These are phyloP conservation scores for Coprinopsis strossmayeri DNA, from an alignment of 768 basidiomycete genomes.

Conservation along the genomic window DNA sequence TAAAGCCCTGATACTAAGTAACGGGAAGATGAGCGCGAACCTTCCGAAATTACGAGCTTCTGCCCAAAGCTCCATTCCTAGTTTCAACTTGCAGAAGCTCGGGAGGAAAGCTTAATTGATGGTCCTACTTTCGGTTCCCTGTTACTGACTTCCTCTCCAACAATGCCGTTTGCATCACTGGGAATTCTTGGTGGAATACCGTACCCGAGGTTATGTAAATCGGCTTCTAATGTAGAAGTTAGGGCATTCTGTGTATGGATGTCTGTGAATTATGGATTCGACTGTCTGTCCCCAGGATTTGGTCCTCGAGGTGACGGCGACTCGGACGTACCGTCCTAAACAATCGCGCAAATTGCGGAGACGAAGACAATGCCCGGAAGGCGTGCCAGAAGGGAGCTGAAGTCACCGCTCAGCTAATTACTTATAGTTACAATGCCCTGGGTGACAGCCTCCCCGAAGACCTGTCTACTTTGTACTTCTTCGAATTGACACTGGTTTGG, in stretches of 20 bases:
- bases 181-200: slow-evolving; percentile 1
- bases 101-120: background rate
- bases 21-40: background rate
- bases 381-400: no score
- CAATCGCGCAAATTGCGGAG: no score
- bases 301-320: no score
- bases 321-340: no score
- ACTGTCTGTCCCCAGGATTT: no score
- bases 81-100: background rate
- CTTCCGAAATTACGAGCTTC: background rate
- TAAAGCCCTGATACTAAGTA: background rate
- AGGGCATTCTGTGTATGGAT: background rate
- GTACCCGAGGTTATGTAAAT: background rate
- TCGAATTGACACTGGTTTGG: no score
- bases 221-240: background rate
- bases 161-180: background rate
- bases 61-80: background rate
- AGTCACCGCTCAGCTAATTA: no score
- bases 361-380: no score
- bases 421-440: no score
- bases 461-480: no score
- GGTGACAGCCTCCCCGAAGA: no score
- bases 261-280: no score
- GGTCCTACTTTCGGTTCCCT: slow-evolving; percentile 1
- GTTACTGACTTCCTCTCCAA: background rate